Evolutionary conservation across 495 filamentous ascomycete genomes (phyloP), one percentile per base, ranked within the genome.

Genomic region (Aspergillus sclerotioniger): DNA sequence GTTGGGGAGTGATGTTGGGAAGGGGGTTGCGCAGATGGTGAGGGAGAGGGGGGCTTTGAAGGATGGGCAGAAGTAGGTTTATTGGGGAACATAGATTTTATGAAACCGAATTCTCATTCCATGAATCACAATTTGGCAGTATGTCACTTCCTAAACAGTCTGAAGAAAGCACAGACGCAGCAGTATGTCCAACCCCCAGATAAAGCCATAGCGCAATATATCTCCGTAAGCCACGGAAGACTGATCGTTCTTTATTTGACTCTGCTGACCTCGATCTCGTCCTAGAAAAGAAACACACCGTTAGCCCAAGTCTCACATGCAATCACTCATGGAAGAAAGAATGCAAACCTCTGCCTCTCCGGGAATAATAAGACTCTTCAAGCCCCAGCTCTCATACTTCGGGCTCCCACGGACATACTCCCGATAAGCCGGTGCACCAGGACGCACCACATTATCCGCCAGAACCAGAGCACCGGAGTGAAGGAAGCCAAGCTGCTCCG

Each of bases 21-120:
- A 51, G 3, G 60, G 64, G 32, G 71, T 84, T 28, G 74, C 80
- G 17, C 48, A 67, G 31, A 56, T 67, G n/a, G 78, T 85, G 25
- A 71, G 72, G 66, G 69, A 78, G 61, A 68, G 79, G 16, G 74
- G 45, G 20, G 55, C 51, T 7, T 8, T 62, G 55, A 58, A 58
- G 44, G 46, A 58, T 29, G 25, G 45, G 17, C 44, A 51, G 33
- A 44, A 57, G 31, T 48, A 25, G 25, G 2, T 25, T 25, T 5
- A 25, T n/a, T n/a, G n/a, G n/a, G n/a, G n/a, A n/a, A n/a, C n/a
- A n/a, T n/a, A n/a, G n/a, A n/a, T n/a, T n/a, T n/a, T n/a, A n/a
- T n/a, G n/a, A n/a, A n/a, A n/a, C n/a, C n/a, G n/a, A n/a, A n/a
- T n/a, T n/a, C n/a, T n/a, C n/a, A n/a, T n/a, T n/a, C n/a, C n/a